Base-by-base conservation (phyloP, 2,329 filamentous ascomycete genomes). In the Aureobasidium sp. region DNA sequence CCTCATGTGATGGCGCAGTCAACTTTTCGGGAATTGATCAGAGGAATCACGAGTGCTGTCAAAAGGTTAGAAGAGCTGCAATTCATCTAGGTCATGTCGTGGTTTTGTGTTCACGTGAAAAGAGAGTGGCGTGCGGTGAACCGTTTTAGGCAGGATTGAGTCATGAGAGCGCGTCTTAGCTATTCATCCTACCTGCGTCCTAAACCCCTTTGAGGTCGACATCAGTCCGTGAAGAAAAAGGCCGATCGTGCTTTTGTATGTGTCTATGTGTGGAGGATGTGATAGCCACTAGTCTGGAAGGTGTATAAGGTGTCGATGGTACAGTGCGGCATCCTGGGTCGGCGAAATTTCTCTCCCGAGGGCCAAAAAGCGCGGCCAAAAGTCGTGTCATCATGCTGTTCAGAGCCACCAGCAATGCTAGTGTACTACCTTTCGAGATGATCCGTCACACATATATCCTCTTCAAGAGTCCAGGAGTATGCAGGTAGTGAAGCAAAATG, bases 281-380 rank as follows among this genome's bases (percentile, higher is more conserved):
- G 20, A 20, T 20, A 20, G 20, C 20, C 20, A 20, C 20, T 20
- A 20, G 20, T 20, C 20, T 20, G 20, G 29, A 32, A 32, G 8
- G 29, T 32, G 29, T 32, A 32, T 13, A 26, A 5, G 8, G 12
- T 46, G n/a, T 42, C n/a, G 37, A 15, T 3, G 37, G 41, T 47
- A 29, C 5, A n/a, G 46, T 20, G 17, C 27, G 23, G 46, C n/a
- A 9, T 9, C 2, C 3, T 8, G 12, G 27, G 3, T 34, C 6
- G 52, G 37, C 52, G 37, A 41, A 57, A 32, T 8, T 36, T 57
- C 29, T 57, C 37, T 57, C 53, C 53, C 53, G 53, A 57, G 20
- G 20, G 20, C 20, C 17, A 15, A 20, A 20, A 20, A 20, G 20
- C 20, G 20, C 20, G 41, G 52, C 39, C 52, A 56, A 44, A 56